A percentile compares a stretch with the other conserved stretches of the same genome.
These are phyloP conservation scores for Aspergillus aculeatus DNA, from an alignment of 2,329 filamentous ascomycete species.

Conservation along the genomic window DNA sequence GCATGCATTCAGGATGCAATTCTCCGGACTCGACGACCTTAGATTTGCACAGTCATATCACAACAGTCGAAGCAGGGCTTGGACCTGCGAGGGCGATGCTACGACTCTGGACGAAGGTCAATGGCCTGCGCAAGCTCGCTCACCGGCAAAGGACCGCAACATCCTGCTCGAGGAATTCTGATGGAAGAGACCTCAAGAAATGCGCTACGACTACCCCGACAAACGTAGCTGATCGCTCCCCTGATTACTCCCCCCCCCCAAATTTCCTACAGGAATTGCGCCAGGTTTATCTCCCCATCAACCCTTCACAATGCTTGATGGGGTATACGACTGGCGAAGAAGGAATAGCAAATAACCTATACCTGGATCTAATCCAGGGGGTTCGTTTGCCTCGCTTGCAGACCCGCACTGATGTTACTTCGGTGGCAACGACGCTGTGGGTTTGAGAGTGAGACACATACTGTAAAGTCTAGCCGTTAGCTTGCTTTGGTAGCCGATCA, in stretches of 20 bases:
- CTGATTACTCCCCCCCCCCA: not conserved
- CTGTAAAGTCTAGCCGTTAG: conserved; percentile 1
- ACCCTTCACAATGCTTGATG: conserved; percentile 61
- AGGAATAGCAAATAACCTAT: conserved; percentile 46
- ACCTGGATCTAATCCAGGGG: conserved; percentile 21
- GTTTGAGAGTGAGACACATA: conserved; percentile 46
- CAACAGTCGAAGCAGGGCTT: too few relatives aligned
- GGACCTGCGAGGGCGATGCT: too few relatives aligned
- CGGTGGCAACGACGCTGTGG: conserved; percentile 32
- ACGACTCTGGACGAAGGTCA: too few relatives aligned
- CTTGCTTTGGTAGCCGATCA: not conserved
- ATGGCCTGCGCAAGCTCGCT: too few relatives aligned
- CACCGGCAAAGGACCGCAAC: too few relatives aligned
- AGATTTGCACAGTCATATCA: too few relatives aligned
- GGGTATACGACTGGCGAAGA: conserved; percentile 96
- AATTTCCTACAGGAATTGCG: conserved; percentile 41
- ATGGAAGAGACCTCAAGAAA: too few relatives aligned
- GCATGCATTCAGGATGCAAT: not conserved
- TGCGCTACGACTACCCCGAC: too few relatives aligned
- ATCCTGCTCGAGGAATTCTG: too few relatives aligned
- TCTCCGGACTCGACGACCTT: too few relatives aligned
- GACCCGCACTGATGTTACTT: conserved; percentile 36
- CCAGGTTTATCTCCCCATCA: conserved; percentile 82
- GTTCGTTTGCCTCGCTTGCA: conserved; percentile 40
- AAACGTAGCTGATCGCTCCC: not conserved